Percentiles rank a stretch among this genome's conserved stretches.
phyloP scores from a whole-genome alignment of 257 asterid genomes.

The Solanum virginianum region DNA sequence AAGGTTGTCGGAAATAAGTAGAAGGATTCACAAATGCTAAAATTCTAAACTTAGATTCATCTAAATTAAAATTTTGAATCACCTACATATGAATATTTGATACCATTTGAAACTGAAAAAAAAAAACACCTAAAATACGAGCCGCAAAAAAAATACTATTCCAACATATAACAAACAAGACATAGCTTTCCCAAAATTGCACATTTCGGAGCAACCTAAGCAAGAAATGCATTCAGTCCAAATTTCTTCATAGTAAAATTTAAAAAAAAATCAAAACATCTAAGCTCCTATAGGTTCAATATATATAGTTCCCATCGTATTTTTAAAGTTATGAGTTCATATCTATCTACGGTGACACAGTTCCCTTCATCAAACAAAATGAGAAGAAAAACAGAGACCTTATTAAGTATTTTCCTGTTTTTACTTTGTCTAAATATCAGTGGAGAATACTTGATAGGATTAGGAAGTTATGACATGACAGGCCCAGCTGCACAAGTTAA shows the following conservation, averaged over 20 bases:
- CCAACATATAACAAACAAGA: background rate
- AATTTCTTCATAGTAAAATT: background rate
- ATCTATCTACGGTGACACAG: background rate
- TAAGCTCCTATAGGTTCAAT: background rate
- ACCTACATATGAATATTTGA: background rate
- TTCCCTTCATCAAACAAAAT: conserved; percentile 5
- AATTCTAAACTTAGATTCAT: background rate
- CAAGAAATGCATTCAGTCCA: background rate
- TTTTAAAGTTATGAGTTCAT: background rate
- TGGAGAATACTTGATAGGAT: conserved; percentile 42
- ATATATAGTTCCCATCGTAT: background rate
- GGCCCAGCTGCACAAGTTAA: conserved; percentile 68
- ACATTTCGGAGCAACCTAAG: background rate
- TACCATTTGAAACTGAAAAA: background rate
- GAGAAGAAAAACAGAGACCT: background rate
- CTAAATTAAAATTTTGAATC: background rate
- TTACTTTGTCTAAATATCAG: background rate
- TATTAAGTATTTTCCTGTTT: background rate
- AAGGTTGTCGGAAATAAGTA: background rate
- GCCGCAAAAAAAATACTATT: background rate
- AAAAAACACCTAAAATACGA: background rate
- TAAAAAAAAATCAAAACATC: background rate
- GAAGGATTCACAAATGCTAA: background rate
- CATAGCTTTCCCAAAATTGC: background rate
- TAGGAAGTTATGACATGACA: conserved; percentile 57